A percentile compares a stretch with the other conserved stretches of the same genome.
These are phyloP conservation scores for Yamadazyma laniorum DNA, from an alignment of 805 yeast genomes.

Conservation along the genomic window DNA sequence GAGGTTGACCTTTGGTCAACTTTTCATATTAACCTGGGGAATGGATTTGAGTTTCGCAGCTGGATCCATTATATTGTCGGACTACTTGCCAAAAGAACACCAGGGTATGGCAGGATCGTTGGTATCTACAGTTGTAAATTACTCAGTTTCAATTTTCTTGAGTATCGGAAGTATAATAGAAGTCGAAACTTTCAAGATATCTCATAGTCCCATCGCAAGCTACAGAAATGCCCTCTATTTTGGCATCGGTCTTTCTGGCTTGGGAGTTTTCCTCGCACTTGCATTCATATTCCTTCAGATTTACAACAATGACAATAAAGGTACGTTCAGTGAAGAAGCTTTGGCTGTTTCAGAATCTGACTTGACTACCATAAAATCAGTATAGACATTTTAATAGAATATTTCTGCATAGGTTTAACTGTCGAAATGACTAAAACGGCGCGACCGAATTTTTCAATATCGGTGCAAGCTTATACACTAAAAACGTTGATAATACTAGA, in stretches of 20 bases:
- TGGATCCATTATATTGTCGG: constrained; percentile 60
- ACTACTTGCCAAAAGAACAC: constrained; percentile 55
- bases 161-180: constrained; percentile 74
- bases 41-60: constrained; percentile 82
- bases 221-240: constrained; percentile 58
- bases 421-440: constrained; percentile 3
- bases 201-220: constrained; percentile 31
- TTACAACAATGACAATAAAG: constrained; percentile 7
- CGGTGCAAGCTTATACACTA: constrained; percentile 2
- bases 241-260: constrained; percentile 59
- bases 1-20: constrained; percentile 54
- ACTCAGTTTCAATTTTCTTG: constrained; percentile 66
- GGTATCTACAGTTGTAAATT: constrained; percentile 67
- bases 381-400: no score
- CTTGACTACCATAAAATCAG: no score
- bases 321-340: constrained; percentile 11
- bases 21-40: constrained; percentile 61
- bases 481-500: constrained; percentile 1
- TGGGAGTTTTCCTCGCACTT: constrained; percentile 36
- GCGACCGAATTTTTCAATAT: constrained; percentile 7
- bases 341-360: not conserved
- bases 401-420: no score
- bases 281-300: constrained; percentile 23
- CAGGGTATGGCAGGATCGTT: constrained; percentile 82
- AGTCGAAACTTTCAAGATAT: constrained; percentile 16